Percentiles rank a stretch among this genome's conserved stretches.
phyloP scores from a whole-genome alignment of 306 rosid species.

The Inga leiocalycina region DNA sequence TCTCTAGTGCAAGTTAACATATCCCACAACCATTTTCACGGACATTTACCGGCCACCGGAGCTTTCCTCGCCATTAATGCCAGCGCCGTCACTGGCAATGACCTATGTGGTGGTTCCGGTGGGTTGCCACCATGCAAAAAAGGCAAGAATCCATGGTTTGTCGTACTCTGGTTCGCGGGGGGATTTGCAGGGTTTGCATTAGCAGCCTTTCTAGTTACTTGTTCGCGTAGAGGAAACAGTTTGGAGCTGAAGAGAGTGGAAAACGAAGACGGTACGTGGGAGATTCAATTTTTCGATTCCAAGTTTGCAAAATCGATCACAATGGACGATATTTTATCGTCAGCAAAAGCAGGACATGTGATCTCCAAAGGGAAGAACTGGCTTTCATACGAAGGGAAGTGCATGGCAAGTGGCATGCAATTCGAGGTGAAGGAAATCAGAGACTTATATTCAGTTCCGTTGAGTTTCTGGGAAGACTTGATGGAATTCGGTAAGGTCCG shows the following conservation, averaged over 20 bases:
- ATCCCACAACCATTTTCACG: constrained; percentile 75
- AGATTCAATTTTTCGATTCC: constrained; percentile 56
- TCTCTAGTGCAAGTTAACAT: constrained; percentile 84
- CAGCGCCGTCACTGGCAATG: constrained; percentile 72
- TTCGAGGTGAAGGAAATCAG: constrained; percentile 58
- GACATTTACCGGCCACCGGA: constrained; percentile 72
- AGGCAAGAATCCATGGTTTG: constrained; percentile 36
- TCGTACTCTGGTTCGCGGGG: constrained; percentile 43
- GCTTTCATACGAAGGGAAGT: constrained; percentile 52
- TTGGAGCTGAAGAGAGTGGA: constrained; percentile 52
- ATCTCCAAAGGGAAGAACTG: constrained; percentile 50
- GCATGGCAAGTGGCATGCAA: constrained; percentile 39
- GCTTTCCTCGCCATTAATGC: constrained; percentile 74
- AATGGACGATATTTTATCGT: constrained; percentile 51
- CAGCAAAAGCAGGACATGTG: constrained; percentile 51
- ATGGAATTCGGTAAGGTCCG: constrained; percentile 51
- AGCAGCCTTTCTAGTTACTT: constrained; percentile 30
- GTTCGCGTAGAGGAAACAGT: constrained; percentile 43
- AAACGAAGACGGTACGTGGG: constrained; percentile 68
- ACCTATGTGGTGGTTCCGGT: constrained; percentile 57
- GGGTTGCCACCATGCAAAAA: constrained; percentile 65
- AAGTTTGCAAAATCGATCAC: constrained; percentile 44
- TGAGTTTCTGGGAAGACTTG: constrained; percentile 58
- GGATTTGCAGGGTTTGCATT: constrained; percentile 38
- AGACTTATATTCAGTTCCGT: constrained; percentile 37